phyloP scores from a whole-genome alignment of 768 basidiomycete species.

The Boletus vinaceobasis region DNA sequence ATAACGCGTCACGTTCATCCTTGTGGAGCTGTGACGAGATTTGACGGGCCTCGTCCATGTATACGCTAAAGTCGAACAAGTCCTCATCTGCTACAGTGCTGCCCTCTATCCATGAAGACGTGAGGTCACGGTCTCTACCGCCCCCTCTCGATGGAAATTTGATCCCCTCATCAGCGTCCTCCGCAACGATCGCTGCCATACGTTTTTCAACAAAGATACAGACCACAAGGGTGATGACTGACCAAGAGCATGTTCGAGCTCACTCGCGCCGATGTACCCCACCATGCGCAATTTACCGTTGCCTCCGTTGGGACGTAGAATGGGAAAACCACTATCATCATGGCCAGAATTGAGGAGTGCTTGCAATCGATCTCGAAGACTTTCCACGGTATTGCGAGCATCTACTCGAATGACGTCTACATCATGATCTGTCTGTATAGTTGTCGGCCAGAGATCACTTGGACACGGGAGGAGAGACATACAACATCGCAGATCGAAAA shows the following conservation, averaged over 20 bases:
- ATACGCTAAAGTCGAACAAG: constrained; percentile 78
- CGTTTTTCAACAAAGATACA: not conserved
- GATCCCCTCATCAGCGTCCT: constrained; percentile 63
- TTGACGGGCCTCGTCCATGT: constrained; percentile 77
- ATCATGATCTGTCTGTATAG: constrained; percentile 56
- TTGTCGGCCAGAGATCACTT: not conserved
- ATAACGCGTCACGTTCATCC: not conserved
- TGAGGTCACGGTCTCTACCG: constrained; percentile 38
- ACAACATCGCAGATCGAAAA: constrained; percentile 78
- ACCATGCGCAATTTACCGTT: constrained; percentile 59
- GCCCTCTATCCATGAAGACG: constrained; percentile 55
- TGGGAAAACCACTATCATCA: constrained; percentile 84
- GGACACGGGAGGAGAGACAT: constrained; percentile 27
- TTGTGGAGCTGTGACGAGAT: not conserved
- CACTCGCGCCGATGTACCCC: constrained; percentile 89
- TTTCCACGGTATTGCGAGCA: constrained; percentile 70
- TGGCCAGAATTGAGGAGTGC: constrained; percentile 54
- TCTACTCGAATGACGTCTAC: constrained; percentile 73
- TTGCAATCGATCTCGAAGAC: constrained; percentile 68
- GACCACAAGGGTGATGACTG: constrained; percentile 27
- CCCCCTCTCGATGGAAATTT: constrained; percentile 54
- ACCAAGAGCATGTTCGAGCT: constrained; percentile 92
- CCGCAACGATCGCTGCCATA: constrained; percentile 66
- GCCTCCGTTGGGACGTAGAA: constrained; percentile 53
- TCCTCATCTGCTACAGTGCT: constrained; percentile 34